A percentile compares a stretch with the other conserved stretches of the same genome.
phyloP scores from a whole-genome alignment of 106 monocot genomes.

The Amphibolis antarctica region DNA sequence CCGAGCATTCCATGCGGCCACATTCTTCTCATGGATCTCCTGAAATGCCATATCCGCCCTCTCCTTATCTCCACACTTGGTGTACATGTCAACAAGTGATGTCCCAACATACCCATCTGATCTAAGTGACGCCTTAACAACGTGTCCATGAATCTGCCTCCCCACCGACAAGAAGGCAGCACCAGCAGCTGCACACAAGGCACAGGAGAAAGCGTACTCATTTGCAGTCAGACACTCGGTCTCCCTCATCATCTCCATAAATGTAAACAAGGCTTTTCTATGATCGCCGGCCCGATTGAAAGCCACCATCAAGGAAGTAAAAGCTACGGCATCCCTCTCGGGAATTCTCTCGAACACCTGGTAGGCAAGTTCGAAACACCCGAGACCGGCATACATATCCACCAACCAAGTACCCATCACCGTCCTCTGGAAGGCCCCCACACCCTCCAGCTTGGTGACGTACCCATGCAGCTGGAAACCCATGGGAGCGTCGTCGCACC shows the following conservation, averaged over 20 bases:
- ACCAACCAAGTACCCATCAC: constrained; percentile 31
- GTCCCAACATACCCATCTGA: constrained; percentile 43
- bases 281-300: constrained; percentile 11
- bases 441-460: constrained; percentile 10
- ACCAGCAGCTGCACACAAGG: constrained; percentile 27
- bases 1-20: constrained; percentile 46
- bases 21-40: constrained; percentile 23
- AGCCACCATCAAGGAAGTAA: constrained; percentile 26
- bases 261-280: constrained; percentile 15
- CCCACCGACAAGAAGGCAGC: constrained; percentile 10
- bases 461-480: constrained; percentile 29
- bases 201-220: constrained; percentile 29
- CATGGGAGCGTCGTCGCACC: neutral
- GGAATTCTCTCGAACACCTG: constrained; percentile 36
- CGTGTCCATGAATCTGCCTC: constrained; percentile 32
- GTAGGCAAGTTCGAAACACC: constrained; percentile 6
- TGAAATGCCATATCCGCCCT: constrained; percentile 24
- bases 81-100: constrained; percentile 43
- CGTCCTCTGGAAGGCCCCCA: constrained; percentile 7
- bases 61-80: constrained; percentile 29
- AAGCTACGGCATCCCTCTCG: constrained; percentile 29
- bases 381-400: constrained; percentile 7
- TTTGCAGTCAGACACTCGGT: constrained; percentile 10
- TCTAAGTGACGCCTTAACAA: constrained; percentile 22
- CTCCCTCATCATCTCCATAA: constrained; percentile 23